These are phyloP conservation scores for Alternaria panax DNA, from an alignment of 2,329 filamentous ascomycete species.

Conservation along the genomic window DNA sequence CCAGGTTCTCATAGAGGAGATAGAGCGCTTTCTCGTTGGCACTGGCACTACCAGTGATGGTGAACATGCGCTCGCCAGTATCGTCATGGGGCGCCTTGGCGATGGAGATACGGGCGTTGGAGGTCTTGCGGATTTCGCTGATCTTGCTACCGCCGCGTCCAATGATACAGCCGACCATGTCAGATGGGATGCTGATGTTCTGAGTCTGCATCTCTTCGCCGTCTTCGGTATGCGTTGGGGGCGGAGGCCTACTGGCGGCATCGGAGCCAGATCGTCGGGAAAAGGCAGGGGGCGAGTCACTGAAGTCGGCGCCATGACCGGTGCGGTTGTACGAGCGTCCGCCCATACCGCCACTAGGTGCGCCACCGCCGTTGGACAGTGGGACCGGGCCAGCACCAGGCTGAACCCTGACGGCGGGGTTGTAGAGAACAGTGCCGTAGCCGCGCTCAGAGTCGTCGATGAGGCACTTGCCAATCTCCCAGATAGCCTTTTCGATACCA, in stretches of 20 bases:
- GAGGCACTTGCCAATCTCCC: constrained; percentile 99
- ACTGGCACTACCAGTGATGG: constrained; percentile 93
- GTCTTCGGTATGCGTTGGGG: constrained; percentile 90
- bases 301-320: constrained; percentile 97
- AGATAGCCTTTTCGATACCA: constrained; percentile 92
- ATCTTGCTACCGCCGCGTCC: constrained; percentile 95
- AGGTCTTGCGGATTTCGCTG: constrained; percentile 96
- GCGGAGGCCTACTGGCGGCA: constrained; percentile 74
- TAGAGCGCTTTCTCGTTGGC: constrained; percentile 97
- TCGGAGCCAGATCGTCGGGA: constrained; percentile 85
- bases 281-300: constrained; percentile 74
- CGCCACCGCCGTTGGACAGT: constrained; percentile 61
- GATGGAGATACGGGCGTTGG: constrained; percentile 95
- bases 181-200: constrained; percentile 98
- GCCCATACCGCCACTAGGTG: constrained; percentile 60
- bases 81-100: constrained; percentile 97
- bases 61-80: constrained; percentile 99
- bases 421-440: constrained; percentile 96
- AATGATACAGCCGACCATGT: constrained; percentile 99
- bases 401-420: constrained; percentile 90
- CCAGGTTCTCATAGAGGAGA: constrained; percentile 96
- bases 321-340: constrained; percentile 82
- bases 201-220: constrained; percentile 98
- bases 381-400: constrained; percentile 62
- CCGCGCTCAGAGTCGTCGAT: constrained; percentile 98